A percentile compares a stretch with the other conserved stretches of the same genome.
These are phyloP conservation scores for Geum urbanum DNA, from an alignment of 306 rosid genomes.

Conservation along the genomic window DNA sequence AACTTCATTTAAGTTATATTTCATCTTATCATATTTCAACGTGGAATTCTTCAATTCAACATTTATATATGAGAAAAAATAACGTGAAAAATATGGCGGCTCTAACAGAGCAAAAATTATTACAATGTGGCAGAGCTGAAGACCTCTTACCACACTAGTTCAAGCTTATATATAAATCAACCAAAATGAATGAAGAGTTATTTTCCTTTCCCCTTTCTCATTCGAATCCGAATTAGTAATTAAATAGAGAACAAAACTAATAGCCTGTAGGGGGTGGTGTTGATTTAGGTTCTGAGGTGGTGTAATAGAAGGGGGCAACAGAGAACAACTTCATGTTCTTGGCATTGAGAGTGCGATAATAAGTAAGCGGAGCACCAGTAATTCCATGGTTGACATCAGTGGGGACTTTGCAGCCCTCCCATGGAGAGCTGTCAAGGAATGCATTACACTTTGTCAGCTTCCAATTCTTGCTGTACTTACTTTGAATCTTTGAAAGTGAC, in stretches of 20 bases:
- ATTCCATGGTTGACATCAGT: constrained; percentile 42
- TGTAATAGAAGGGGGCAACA: constrained; percentile 46
- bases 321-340: constrained; percentile 32
- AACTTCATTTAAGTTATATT: too few relatives aligned
- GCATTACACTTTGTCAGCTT: constrained; percentile 44
- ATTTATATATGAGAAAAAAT: too few relatives aligned
- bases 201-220: background rate
- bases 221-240: background rate
- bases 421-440: constrained; percentile 38
- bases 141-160: too few relatives aligned
- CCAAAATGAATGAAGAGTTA: background rate
- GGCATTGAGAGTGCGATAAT: constrained; percentile 30
- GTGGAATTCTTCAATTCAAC: too few relatives aligned
- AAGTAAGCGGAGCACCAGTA: constrained; percentile 37
- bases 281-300: constrained; percentile 24
- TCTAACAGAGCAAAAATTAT: too few relatives aligned
- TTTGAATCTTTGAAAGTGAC: constrained; percentile 20
- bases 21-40: too few relatives aligned
- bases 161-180: too few relatives aligned
- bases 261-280: constrained; percentile 2
- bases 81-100: too few relatives aligned
- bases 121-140: too few relatives aligned
- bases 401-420: constrained; percentile 38
- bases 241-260: background rate
- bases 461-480: constrained; percentile 15